Conservation (phyloP, 257 asterid species). For the Gynochthodes officinalis region DNA sequence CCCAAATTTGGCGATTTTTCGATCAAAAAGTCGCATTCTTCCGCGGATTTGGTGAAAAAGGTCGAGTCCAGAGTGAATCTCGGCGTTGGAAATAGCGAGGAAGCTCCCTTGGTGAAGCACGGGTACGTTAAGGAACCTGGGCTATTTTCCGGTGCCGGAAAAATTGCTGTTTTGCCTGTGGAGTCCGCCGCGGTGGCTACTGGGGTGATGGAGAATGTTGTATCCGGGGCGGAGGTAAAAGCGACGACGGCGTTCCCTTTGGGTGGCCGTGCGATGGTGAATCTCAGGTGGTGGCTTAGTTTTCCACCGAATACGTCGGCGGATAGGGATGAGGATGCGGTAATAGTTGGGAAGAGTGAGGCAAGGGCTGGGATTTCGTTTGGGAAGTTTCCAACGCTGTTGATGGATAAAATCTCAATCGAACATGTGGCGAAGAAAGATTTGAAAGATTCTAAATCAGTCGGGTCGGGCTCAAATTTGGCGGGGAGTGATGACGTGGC, state of each 20-base stretch:
- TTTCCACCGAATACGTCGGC: constrained; percentile 42
- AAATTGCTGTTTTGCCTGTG: constrained; percentile 21
- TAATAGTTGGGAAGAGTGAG: constrained; percentile 38
- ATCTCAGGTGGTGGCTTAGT: constrained; percentile 89
- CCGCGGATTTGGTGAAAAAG: constrained; percentile 40
- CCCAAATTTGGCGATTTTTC: constrained; percentile 84
- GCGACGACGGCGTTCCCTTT: constrained; percentile 68
- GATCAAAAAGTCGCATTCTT: constrained; percentile 59
- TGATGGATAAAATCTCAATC: constrained; percentile 86
- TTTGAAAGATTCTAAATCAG: constrained; percentile 28
- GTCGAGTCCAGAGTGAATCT: constrained; percentile 30
- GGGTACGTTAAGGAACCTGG: constrained; percentile 27
- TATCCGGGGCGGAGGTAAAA: constrained; percentile 55
- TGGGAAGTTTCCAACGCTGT: constrained; percentile 48
- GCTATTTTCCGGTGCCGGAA: constrained; percentile 34
- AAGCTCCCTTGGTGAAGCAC: constrained; percentile 25
- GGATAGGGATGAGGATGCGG: constrained; percentile 43
- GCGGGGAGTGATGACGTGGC: constrained; percentile 39
- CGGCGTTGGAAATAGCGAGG: constrained; percentile 19
- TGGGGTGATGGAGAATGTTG: constrained; percentile 40
- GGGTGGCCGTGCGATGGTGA: constrained; percentile 51
- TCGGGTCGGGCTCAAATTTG: constrained; percentile 21
- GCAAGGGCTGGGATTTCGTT: constrained; percentile 37
- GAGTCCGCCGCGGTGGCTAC: constrained; percentile 51
- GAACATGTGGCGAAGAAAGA: constrained; percentile 50